phyloP scores from a whole-genome alignment of 2,329 filamentous ascomycete species.

The Botrytis fragariae region DNA sequence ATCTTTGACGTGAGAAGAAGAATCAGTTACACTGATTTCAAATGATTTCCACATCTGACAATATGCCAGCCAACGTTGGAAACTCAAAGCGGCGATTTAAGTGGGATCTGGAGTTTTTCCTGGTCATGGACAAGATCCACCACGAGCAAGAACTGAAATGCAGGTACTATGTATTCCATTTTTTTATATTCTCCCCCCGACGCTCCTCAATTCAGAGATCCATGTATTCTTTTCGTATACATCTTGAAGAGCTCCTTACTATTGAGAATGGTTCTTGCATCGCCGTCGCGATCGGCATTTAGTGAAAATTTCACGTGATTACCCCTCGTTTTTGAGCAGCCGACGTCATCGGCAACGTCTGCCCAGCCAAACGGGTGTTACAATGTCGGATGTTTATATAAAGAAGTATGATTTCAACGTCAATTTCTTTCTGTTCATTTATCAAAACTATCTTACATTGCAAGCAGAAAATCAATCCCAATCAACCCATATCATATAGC shows the following conservation, averaged over 20 bases:
- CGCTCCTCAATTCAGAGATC: background rate
- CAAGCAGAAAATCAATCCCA: background rate
- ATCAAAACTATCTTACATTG: background rate
- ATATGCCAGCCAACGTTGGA: background rate
- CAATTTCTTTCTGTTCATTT: background rate
- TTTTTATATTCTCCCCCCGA: background rate
- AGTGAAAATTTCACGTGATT: background rate
- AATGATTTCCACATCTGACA: background rate
- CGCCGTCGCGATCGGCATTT: background rate
- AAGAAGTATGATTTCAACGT: background rate
- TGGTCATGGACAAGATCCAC: background rate
- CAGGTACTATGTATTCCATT: background rate
- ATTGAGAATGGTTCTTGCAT: background rate
- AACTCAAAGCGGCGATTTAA: background rate
- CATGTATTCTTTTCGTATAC: background rate
- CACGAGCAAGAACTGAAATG: background rate
- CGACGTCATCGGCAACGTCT: constrained; percentile 10
- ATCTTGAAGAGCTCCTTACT: background rate
- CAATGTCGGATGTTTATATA: background rate
- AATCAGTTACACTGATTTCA: too few relatives aligned
- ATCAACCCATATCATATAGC: background rate
- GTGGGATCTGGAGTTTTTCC: background rate
- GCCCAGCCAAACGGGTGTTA: background rate
- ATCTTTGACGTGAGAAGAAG: background rate
- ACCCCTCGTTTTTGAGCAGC: background rate